Base-by-base conservation (phyloP, 805 yeast genomes). In the Pichia manshurica region DNA sequence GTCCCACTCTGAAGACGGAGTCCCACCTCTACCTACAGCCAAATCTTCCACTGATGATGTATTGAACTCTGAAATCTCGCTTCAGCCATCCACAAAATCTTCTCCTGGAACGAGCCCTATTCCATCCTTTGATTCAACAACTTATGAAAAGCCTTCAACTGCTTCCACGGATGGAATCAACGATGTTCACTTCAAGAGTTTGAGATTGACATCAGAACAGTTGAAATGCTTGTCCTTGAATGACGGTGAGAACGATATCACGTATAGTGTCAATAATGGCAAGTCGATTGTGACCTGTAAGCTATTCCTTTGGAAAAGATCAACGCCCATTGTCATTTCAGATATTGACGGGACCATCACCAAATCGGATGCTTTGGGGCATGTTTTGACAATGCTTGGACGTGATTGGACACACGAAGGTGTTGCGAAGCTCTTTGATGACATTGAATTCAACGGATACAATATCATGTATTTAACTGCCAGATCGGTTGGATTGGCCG, bases 311-410 rank as follows among this genome's bases (percentile, higher is more conserved):
- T 93, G 99, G 99, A 80, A 81, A 53, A 74, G 82, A 55, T 74
- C 80, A 48, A 82, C 84, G 0, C 97, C 98, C 1, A 85, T 93
- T 37, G 99, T 93, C 6, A 91, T 93, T 22, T 87, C 96, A 8
- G 99, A 93, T 67, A 93, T 93, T 49, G 99, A 93, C 64, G 99
- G 99, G 16, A 93, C 99, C 1, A 93, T 93, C 55, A 93, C 99
- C 16, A 90, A 89, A 65, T 89, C 97, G 0, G 99, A 93, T 69
- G 99, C 99, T 0, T 70, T 93, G 58, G 99, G 99, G 3, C 99
- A 93, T 66, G 91, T 93, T 2, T 71, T 93, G 64, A 89, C 93
- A 16, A 81, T 91, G 80, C 71, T 93, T 33, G 99, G 99, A 4
- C 78, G 88, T 56, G 99, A 93, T 69, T 93, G 99, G 99, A 93